Base-by-base conservation (phyloP, 345 rosid species). In the Carallia pectinifolia region DNA sequence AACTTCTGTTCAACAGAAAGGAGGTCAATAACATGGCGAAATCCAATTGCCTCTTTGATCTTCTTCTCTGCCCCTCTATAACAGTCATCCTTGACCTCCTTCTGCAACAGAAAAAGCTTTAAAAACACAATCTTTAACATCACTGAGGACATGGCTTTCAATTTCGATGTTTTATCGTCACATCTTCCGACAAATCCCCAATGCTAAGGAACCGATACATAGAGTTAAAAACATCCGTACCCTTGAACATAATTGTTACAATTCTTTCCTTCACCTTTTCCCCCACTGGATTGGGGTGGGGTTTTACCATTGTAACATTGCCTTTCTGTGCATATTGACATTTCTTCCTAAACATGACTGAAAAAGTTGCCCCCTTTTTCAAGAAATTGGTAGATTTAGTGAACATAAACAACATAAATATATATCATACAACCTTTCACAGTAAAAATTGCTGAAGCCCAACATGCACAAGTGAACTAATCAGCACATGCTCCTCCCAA, bases 11-110 rank as follows among this genome's bases (percentile, higher is more conserved):
- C 93, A 0, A 92, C 88, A 66, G 97, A 84, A 77, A 95, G 92
- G 48, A 90, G 82, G 67, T 95, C 99, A 71, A 95, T 89, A 74
- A 95, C 92, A 73, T 84, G 94, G 66, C 96, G 97, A 76, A 95
- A 89, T 67, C 99, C 99, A 33, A 85, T 68, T 47, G 97, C 89
- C 69, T 82, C 80, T 64, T 79, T 78, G 73, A 95, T 86, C 73
- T 81, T 89, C 78, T 59, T 77, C 84, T 89, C 82, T 53, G 78
- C 86, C 30, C 39, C 81, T 79, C 71, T 81, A 65, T 62, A 80
- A 58, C 73, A 70, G 54, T 92, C 97, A 72, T 80, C 86, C 75
- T 85, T 85, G 69, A 81, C 86, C 78, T 90, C 93, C 77, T 83
- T 89, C 99, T 92, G 82, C 65, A 71, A 66, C 63, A 60, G 30